Conservation (phyloP, 1,284 basidiomycete species). For the Rhodotorula sp. region DNA sequence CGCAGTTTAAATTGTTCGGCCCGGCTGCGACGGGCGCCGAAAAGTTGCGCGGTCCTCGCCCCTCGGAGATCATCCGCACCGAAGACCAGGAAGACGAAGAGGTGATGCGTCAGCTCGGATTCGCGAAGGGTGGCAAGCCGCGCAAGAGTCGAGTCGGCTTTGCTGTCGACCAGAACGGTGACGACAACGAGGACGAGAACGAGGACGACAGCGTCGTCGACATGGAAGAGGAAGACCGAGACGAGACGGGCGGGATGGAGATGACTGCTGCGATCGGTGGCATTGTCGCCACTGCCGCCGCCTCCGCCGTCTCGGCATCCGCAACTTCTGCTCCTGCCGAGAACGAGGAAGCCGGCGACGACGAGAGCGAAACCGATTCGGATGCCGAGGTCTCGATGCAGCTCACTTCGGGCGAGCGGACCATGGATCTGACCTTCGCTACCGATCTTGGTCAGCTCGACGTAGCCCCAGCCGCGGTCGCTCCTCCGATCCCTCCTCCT, state of each 20-base stretch:
- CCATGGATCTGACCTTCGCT: constrained; percentile 19
- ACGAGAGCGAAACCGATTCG: constrained; percentile 23
- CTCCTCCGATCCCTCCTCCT: constrained; percentile 10
- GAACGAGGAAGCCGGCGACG: neutral
- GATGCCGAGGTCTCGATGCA: constrained; percentile 34
- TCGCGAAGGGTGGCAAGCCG: constrained; percentile 20
- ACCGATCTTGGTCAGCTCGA: neutral
- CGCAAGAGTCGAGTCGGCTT: constrained; percentile 16
- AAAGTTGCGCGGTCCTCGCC: constrained; percentile 17
- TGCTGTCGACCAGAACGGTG: too few relatives aligned
- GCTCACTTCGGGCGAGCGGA: constrained; percentile 17
- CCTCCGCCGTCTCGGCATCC: too few relatives aligned
- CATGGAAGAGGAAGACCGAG: constrained; percentile 8
- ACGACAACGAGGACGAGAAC: constrained; percentile 12
- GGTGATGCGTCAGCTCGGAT: constrained; percentile 32
- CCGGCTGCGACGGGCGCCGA: neutral
- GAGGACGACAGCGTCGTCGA: neutral
- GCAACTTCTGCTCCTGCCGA: too few relatives aligned
- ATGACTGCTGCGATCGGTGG: constrained; percentile 25
- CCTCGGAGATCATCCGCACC: constrained; percentile 25
- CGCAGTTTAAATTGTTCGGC: constrained; percentile 6
- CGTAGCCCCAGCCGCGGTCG: neutral
- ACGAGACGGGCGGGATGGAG: constrained; percentile 30
- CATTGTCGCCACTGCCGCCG: neutral
- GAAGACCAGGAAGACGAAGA: constrained; percentile 38